Evolutionary conservation across 768 basidiomycete genomes (phyloP), one percentile per base, ranked within the genome.

Genomic region (Tephrocybe sp.): DNA sequence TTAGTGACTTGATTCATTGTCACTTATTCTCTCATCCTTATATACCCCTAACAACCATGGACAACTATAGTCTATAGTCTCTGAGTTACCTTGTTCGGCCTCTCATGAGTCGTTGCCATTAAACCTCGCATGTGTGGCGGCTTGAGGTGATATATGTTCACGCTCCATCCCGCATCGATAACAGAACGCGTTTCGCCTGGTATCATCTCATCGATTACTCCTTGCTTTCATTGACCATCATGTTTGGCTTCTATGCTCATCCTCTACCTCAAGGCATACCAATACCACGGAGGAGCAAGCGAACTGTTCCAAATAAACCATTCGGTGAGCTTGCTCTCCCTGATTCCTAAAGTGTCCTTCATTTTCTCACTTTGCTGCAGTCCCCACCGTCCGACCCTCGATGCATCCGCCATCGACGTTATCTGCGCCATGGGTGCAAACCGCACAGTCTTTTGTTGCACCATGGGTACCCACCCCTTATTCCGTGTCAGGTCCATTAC

Each of bases 231-330:
- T 3, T 31, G 30, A 18, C 25, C 24, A 15, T 12, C 41, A 36
- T 19, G 18, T 42, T 18, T 29, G 30, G 40, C n/a, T 5, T 37
- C 40, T 34, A 42, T 25, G 15, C 13, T 47, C 7, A 5, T 23
- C 42, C 36, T 44, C 55, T n/a, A n/a, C n/a, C 41, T 24, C 31
- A 24, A 42, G 46, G 51, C 27, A 52, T 52, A 47, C 25, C 46
- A 23, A 51, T 51, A 40, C 50, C 50, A 31, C 38, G 50, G 44
- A 45, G 18, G 36, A 50, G 42, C 31, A 45, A 25, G 25, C 24
- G 23, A 21, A 37, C 21, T 12, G 9, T 21, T 19, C 37, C 37
- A 11, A 27, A 42, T 3, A 16, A 44, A 29, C 18, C 52, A 6
- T 54, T 47, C 25, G 52, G 56, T 54, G 18, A 50, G 45, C 16